phyloP scores from a whole-genome alignment of 805 yeast species.

The Grigorovia jiainica region DNA sequence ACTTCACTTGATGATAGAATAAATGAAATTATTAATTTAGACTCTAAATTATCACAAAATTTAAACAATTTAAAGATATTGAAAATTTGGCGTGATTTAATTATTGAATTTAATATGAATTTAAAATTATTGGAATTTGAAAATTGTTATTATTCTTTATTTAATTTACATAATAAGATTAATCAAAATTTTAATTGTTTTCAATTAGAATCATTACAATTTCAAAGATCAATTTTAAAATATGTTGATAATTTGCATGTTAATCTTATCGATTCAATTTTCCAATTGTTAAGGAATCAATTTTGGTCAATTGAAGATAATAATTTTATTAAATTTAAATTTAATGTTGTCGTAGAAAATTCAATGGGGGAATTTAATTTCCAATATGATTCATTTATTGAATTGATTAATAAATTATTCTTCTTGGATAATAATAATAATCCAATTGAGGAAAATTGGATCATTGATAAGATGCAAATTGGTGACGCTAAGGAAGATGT shows the following conservation, averaged over 20 bases:
- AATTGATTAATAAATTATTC: constrained; percentile 10
- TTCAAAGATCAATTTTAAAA: constrained; percentile 20
- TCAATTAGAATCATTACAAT: constrained; percentile 17
- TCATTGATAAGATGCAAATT: constrained; percentile 16
- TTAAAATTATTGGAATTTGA: constrained; percentile 22
- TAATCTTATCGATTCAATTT: constrained; percentile 12
- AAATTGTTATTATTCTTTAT: constrained; percentile 25
- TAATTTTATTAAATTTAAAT: constrained; percentile 9
- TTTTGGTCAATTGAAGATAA: constrained; percentile 19
- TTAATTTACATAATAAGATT: constrained; percentile 18
- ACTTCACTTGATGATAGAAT: too few species aligned
- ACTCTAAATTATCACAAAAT: constrained; percentile 3
- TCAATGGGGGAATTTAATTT: constrained; percentile 10
- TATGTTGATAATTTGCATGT: constrained; percentile 23
- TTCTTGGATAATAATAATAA: constrained; percentile 7
- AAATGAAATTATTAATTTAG: neutral
- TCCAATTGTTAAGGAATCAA: constrained; percentile 9
- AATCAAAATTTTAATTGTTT: constrained; percentile 8
- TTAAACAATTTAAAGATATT: constrained; percentile 15
- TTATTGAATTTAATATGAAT: constrained; percentile 24
- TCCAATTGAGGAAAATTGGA: constrained; percentile 15
- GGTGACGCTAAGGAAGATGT: constrained; percentile 18
- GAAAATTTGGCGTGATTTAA: constrained; percentile 14
- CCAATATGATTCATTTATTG: constrained; percentile 14
- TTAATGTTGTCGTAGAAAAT: neutral